Evolutionary conservation across 2,329 filamentous ascomycete species (phyloP).

Genomic region (Paramyrothecium sp.): DNA sequence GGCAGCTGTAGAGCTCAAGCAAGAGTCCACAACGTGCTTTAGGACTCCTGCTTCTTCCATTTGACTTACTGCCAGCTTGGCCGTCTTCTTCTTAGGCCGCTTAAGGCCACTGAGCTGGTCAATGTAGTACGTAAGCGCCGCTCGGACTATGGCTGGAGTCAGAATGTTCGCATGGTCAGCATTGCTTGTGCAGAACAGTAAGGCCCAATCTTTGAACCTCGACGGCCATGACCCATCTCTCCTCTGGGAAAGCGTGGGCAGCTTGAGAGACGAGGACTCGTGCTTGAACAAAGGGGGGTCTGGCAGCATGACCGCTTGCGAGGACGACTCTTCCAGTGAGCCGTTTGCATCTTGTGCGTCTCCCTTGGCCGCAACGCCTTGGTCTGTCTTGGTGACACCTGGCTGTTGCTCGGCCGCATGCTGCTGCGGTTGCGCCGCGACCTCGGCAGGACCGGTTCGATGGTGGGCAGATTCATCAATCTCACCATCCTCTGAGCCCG

Average conservation of each 20-base stretch:
- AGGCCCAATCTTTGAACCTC: conserved; percentile 33
- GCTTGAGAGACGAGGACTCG: conserved; percentile 17
- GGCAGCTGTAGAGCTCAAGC: not conserved
- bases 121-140: conserved; percentile 28
- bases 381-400: not conserved
- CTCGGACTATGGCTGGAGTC: conserved; percentile 17
- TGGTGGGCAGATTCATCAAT: conserved; percentile 19
- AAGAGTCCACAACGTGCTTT: not conserved
- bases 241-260: conserved; percentile 24
- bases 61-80: conserved; percentile 25
- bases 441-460: not conserved
- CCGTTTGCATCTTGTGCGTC: not conserved
- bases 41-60: conserved; percentile 3
- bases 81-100: conserved; percentile 26
- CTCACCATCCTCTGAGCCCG: conserved; percentile 31
- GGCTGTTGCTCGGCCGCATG: not conserved
- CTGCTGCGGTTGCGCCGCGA: not conserved
- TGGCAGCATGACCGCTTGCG: conserved; percentile 13
- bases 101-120: conserved; percentile 26
- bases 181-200: conserved; percentile 26
- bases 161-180: conserved; percentile 15
- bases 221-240: conserved; percentile 29
- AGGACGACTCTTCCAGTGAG: not conserved
- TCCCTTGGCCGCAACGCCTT: not conserved
- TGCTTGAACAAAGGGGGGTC: conserved; percentile 17